phyloP scores from a whole-genome alignment of 768 basidiomycete genomes.

The Kondoa malvinella region DNA sequence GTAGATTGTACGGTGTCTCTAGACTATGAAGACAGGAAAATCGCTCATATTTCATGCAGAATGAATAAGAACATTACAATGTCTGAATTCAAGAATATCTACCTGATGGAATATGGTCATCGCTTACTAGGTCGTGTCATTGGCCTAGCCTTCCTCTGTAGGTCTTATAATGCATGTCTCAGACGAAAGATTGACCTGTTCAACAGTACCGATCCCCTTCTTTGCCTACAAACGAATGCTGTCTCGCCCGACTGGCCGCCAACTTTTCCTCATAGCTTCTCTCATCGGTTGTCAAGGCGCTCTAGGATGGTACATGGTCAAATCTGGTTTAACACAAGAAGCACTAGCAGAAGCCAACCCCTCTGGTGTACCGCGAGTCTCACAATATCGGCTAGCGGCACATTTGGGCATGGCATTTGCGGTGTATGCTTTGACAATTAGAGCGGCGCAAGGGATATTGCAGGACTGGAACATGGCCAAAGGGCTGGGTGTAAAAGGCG shows the following conservation, averaged over 20 bases:
- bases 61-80: conserved; percentile 75
- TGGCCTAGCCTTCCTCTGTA: conserved; percentile 56
- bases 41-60: conserved; percentile 35
- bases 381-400: conserved; percentile 87
- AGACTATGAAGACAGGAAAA: not conserved
- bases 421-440: conserved; percentile 85
- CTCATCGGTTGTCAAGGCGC: conserved; percentile 81
- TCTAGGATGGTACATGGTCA: conserved; percentile 99
- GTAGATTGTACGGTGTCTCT: conserved; percentile 53
- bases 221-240: conserved; percentile 41
- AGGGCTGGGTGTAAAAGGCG: conserved; percentile 15
- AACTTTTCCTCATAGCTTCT: conserved; percentile 52
- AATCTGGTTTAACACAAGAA: conserved; percentile 76
- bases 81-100: conserved; percentile 86
- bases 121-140: conserved; percentile 78
- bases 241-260: conserved; percentile 44
- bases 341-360: conserved; percentile 49
- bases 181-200: conserved; percentile 33
- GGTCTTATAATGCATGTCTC: conserved; percentile 32
- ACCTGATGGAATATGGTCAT: conserved; percentile 97
- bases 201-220: conserved; percentile 25
- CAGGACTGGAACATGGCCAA: conserved; percentile 60
- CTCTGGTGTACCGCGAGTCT: conserved; percentile 69
- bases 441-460: conserved; percentile 42
- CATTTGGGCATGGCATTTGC: conserved; percentile 82